Conservation (phyloP, 331 rosid genomes). For the Malus hybrid region DNA sequence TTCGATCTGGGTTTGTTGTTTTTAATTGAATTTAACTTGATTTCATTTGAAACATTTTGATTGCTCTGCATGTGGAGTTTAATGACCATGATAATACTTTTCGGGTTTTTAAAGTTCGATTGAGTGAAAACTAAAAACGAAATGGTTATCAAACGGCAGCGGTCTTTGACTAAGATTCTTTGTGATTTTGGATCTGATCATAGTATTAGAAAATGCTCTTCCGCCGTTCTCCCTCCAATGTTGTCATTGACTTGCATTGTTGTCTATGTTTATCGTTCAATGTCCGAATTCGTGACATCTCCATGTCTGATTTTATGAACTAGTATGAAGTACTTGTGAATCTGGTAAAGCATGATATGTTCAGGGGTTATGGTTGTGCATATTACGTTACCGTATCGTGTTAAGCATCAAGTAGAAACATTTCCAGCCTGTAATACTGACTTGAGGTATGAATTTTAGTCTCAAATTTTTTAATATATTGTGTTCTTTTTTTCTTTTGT, state of each 20-base stretch:
- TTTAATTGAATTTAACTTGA: neutral
- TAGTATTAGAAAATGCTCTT: neutral
- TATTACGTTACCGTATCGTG: neutral
- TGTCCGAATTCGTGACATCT: neutral
- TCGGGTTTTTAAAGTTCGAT: neutral
- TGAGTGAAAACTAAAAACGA: too few relatives aligned
- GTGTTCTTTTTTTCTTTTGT: neutral
- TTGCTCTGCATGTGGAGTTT: neutral
- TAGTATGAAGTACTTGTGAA: neutral
- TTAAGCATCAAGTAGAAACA: neutral
- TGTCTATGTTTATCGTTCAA: neutral
- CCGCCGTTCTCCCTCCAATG: neutral
- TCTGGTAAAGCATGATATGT: neutral
- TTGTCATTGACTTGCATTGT: neutral
- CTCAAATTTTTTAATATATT: neutral
- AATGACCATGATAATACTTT: neutral
- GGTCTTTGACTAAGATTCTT: neutral
- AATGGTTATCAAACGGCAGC: too few relatives aligned
- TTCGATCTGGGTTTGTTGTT: neutral
- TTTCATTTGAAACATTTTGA: neutral
- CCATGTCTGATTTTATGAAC: neutral
- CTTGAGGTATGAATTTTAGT: neutral
- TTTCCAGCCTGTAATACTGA: neutral
- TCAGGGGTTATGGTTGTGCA: neutral
- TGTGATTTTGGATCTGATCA: constrained; percentile 10